A percentile compares a stretch with the other conserved stretches of the same genome.
phyloP scores from a whole-genome alignment of 129 eudicot genomes.

The Chrysanthemum seticuspe region DNA sequence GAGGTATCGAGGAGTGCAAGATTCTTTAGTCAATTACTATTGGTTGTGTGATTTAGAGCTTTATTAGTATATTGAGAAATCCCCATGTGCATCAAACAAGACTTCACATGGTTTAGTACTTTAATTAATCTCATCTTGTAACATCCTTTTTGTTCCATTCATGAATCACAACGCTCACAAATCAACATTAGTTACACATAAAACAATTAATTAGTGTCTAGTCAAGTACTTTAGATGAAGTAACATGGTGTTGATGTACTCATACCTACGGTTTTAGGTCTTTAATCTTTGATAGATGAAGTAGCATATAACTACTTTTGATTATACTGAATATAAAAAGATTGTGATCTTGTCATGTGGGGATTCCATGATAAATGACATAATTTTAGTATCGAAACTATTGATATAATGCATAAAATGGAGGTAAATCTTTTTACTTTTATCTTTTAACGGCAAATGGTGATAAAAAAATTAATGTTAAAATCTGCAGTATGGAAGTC shows the following conservation, averaged over 20 bases:
- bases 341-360: background rate
- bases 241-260: background rate
- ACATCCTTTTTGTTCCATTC: slow-evolving; percentile 3
- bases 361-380: too few species aligned
- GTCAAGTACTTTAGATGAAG: background rate
- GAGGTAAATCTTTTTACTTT: background rate
- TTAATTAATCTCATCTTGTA: slow-evolving; percentile 14
- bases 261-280: background rate
- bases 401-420: slow-evolving; percentile 11
- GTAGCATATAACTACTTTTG: background rate
- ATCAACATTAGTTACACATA: background rate
- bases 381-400: too few species aligned
- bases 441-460: too few species aligned
- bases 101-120: slow-evolving; percentile 27
- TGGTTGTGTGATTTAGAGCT: slow-evolving; percentile 9
- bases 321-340: background rate
- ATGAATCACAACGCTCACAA: background rate
- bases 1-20: slow-evolving; percentile 4
- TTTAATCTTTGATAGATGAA: background rate
- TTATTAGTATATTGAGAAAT: slow-evolving; percentile 12
- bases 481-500: slow-evolving; percentile 53
- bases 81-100: slow-evolving; percentile 27
- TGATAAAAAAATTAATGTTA: too few species aligned
- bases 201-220: background rate
- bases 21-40: slow-evolving; percentile 15